A percentile compares a stretch with the other conserved stretches of the same genome.
These are phyloP conservation scores for Phyllosticta ampelicida DNA, from an alignment of 2,329 filamentous ascomycete species.

Conservation along the genomic window DNA sequence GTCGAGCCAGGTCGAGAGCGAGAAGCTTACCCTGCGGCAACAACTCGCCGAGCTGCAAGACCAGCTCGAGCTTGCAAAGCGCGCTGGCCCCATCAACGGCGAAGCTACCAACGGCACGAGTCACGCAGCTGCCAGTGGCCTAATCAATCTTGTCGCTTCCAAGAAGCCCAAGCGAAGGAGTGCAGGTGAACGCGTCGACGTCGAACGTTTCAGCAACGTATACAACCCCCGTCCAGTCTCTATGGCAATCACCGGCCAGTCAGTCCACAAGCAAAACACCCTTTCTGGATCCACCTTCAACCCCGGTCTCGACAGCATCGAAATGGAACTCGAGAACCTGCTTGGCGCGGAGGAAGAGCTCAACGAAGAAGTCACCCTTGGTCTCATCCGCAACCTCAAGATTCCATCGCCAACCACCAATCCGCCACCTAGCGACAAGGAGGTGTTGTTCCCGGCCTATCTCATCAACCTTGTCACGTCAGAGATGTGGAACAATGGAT, in stretches of 20 bases:
- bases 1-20: slow-evolving; percentile 66
- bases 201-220: slow-evolving; percentile 81
- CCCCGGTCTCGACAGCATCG: slow-evolving; percentile 77
- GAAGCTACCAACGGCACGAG: slow-evolving; percentile 55
- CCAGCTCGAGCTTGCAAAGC: slow-evolving; percentile 78
- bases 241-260: slow-evolving; percentile 66
- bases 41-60: slow-evolving; percentile 86
- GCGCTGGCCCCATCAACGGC: slow-evolving; percentile 59
- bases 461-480: slow-evolving; percentile 98
- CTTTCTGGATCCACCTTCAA: slow-evolving; percentile 67
- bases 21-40: slow-evolving; percentile 75
- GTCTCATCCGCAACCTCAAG: slow-evolving; percentile 90
- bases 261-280: slow-evolving; percentile 52
- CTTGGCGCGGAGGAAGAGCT: slow-evolving; percentile 91
- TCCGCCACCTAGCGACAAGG: slow-evolving; percentile 91
- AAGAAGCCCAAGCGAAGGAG: slow-evolving; percentile 96
- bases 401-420: slow-evolving; percentile 81
- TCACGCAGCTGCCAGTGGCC: slow-evolving; percentile 51
- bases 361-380: slow-evolving; percentile 95
- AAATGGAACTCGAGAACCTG: slow-evolving; percentile 86
- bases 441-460: slow-evolving; percentile 96
- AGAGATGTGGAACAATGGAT: slow-evolving; percentile 99
- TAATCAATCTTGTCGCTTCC: slow-evolving; percentile 93
- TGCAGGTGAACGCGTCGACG: slow-evolving; percentile 72
- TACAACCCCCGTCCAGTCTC: slow-evolving; percentile 95